These are phyloP conservation scores for Saccharomycopsis sp. DNA, from an alignment of 805 yeast species.

Conservation along the genomic window DNA sequence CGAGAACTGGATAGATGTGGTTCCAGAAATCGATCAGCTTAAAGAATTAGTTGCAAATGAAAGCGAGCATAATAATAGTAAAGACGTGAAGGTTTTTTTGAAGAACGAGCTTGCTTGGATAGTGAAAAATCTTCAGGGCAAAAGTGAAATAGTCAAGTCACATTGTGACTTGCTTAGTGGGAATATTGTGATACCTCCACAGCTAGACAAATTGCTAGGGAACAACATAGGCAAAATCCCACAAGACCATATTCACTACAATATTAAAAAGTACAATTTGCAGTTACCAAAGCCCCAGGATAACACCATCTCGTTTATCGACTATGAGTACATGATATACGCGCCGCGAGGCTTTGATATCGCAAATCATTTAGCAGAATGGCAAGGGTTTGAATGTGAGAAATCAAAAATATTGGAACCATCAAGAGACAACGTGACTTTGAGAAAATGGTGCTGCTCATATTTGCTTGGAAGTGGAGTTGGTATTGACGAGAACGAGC, in stretches of 20 bases:
- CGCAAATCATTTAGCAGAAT: conserved; percentile 68
- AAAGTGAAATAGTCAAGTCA: conserved; percentile 53
- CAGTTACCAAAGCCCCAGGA: conserved; percentile 24
- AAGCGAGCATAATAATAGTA: conserved; percentile 25
- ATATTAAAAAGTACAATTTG: conserved; percentile 2
- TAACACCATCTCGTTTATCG: conserved; percentile 53
- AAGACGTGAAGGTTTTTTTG: conserved; percentile 31
- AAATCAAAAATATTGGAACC: conserved; percentile 53
- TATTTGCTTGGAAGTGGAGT: conserved; percentile 35
- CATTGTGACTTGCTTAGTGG: conserved; percentile 75
- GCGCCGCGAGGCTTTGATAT: conserved; percentile 72
- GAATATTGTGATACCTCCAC: conserved; percentile 55
- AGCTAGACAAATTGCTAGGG: conserved; percentile 12
- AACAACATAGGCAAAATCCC: neutral
- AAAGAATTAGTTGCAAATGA: conserved; percentile 24
- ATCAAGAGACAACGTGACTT: conserved; percentile 32
- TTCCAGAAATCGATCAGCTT: conserved; percentile 41
- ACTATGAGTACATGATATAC: conserved; percentile 65
- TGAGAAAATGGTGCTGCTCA: conserved; percentile 52
- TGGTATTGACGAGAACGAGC: conserved; percentile 23
- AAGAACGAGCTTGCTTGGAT: conserved; percentile 52
- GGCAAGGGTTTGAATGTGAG: conserved; percentile 79
- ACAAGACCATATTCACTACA: neutral
- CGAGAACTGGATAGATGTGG: conserved; percentile 53
- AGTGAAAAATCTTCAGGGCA: conserved; percentile 31